A percentile compares a stretch with the other conserved stretches of the same genome.
Conservation (phyloP, 75 land plant genomes). For the Pseudotsuga menziesii region DNA sequence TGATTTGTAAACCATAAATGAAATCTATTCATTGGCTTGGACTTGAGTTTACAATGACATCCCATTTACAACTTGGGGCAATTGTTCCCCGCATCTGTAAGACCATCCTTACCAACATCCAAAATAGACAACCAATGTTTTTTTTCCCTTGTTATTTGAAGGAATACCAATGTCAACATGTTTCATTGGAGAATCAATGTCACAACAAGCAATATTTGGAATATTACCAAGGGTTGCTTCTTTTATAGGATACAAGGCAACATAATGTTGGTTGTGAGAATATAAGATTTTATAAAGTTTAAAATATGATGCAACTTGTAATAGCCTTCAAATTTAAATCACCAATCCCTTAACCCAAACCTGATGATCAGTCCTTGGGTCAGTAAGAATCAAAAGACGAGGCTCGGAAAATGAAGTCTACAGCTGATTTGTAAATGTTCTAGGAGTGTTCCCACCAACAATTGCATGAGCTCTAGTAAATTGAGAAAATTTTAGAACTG, state of each 20-base stretch:
- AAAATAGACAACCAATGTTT: conserved; percentile 83
- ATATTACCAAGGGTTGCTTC: conserved; percentile 81
- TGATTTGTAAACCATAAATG: too few species aligned
- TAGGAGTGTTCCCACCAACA: conserved; percentile 83
- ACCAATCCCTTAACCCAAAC: conserved; percentile 10
- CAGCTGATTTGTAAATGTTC: conserved; percentile 84
- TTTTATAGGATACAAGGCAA: conserved; percentile 49
- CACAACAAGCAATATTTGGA: conserved; percentile 88
- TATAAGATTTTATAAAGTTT: background rate
- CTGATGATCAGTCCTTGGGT: conserved; percentile 83
- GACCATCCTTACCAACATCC: conserved; percentile 84
- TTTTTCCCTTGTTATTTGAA: conserved; percentile 80
- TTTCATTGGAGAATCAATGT: conserved; percentile 85
- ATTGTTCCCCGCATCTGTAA: conserved; percentile 84
- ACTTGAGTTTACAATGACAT: conserved; percentile 59
- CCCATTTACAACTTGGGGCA: conserved; percentile 67
- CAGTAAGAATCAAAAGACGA: conserved; percentile 82
- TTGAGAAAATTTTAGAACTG: conserved; percentile 81
- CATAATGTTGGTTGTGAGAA: background rate
- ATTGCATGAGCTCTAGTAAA: conserved; percentile 82
- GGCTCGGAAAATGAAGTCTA: conserved; percentile 87
- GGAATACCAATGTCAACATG: conserved; percentile 86
- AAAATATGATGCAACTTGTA: background rate
- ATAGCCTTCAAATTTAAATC: background rate
- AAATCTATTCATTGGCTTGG: too few species aligned